These are phyloP conservation scores for Cyclocybe cylindracea DNA, from an alignment of 768 basidiomycete genomes.

Conservation along the genomic window DNA sequence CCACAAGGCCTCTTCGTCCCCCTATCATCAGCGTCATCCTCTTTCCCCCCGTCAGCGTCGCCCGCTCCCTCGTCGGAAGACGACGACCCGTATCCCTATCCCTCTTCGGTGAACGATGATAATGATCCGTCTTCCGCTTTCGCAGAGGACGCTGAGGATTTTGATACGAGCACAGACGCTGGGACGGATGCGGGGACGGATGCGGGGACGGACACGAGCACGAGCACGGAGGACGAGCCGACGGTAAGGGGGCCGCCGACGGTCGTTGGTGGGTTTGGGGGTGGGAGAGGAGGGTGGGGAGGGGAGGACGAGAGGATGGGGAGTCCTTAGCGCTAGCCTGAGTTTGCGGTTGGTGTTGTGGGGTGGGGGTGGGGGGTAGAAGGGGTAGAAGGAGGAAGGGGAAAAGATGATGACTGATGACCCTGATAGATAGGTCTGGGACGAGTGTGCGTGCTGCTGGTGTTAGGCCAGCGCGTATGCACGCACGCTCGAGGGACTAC, in stretches of 20 bases:
- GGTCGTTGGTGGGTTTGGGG: conserved; percentile 17
- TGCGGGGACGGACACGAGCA: conserved; percentile 28
- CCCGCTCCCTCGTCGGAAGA: neutral
- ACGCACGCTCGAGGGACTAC: neutral
- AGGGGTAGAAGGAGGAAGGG: no score
- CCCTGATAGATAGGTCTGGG: no score
- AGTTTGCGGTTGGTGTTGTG: neutral
- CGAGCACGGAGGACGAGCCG: conserved; percentile 28
- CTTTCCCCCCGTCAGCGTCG: neutral
- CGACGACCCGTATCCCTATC: no score
- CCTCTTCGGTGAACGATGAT: no score
- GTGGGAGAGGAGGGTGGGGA: conserved; percentile 17
- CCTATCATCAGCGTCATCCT: neutral
- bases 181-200: conserved; percentile 31
- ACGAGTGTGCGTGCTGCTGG: no score
- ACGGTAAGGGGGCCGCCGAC: conserved; percentile 24
- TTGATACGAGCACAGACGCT: no score
- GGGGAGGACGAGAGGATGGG: conserved; percentile 20
- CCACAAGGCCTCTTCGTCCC: no score
- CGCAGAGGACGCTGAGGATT: no score
- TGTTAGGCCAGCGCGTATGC: no score
- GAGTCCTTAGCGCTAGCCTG: conserved; percentile 13
- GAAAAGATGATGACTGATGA: no score
- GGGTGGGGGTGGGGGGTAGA: neutral
- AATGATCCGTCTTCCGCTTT: no score